phyloP scores from a whole-genome alignment of 176 grass and related monocot species.

The Poa pratensis region DNA sequence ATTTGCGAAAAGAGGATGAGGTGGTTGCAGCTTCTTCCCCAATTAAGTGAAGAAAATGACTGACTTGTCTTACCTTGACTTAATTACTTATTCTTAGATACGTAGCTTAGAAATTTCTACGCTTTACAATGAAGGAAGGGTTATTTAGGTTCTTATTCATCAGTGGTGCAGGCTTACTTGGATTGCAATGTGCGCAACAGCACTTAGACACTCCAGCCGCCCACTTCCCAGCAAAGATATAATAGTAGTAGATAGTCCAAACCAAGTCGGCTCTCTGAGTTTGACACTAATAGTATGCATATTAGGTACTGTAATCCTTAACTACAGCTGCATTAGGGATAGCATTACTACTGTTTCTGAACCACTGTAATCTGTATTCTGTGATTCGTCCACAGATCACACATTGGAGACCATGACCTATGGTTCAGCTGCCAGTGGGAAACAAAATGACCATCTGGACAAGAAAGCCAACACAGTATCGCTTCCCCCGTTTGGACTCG shows the following conservation, averaged over 20 bases:
- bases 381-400: slow-evolving; percentile 53
- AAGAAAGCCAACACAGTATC: slow-evolving; percentile 48
- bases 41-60: slow-evolving; percentile 29
- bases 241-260: slow-evolving; percentile 31
- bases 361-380: slow-evolving; percentile 10
- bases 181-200: slow-evolving; percentile 41
- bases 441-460: slow-evolving; percentile 49
- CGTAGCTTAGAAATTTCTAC: slow-evolving; percentile 24
- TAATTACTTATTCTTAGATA: slow-evolving; percentile 33
- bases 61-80: slow-evolving; percentile 32
- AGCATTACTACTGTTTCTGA: slow-evolving; percentile 8
- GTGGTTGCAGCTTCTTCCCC: slow-evolving; percentile 28
- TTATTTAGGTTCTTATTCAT: slow-evolving; percentile 18
- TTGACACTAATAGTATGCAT: slow-evolving; percentile 9
- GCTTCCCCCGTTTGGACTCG: slow-evolving; percentile 75
- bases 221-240: slow-evolving; percentile 17
- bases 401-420: slow-evolving; percentile 33
- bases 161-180: slow-evolving; percentile 44
- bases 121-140: slow-evolving; percentile 20
- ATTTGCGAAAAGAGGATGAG: slow-evolving; percentile 1
- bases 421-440: slow-evolving; percentile 25
- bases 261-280: slow-evolving; percentile 32
- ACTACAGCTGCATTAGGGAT: not conserved
- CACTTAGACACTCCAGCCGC: slow-evolving; percentile 37
- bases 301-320: slow-evolving; percentile 28